Base-by-base conservation (phyloP, 345 rosid species). In the Arabis hirsuta region DNA sequence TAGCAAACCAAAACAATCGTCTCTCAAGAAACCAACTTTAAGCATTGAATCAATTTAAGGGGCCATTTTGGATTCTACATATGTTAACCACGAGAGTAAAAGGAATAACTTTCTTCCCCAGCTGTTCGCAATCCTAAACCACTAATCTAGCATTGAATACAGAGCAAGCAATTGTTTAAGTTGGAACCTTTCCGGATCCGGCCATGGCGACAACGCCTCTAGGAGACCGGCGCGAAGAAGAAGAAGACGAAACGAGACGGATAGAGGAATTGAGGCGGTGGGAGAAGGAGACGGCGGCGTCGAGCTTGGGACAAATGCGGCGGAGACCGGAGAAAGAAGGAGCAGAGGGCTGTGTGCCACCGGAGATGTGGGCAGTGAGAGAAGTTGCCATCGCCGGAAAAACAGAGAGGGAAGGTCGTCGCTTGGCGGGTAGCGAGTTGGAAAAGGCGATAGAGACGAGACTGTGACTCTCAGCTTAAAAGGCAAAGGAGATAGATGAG, bases 191-290 rank as follows among this genome's bases (percentile, higher is more conserved):
- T 80, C 97, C 97, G 61, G 92, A 82, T 76, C 96, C 90, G 38
- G 99, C 96, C 96, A 92, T 92, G 69, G 97, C 86, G 43, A 86
- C 82, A 60, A 86, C 90, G 46, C 81, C 74, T 69, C 87, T 74
- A 19, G 79, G 81, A 65, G 90, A 82, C 31, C 82, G 90, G 11
- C 81, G 81, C 56, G 91, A 67, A 66, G 90, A 44, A 77, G 88
- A 50, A 14, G 91, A 71, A 65, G 90, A 52, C 22, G 88, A 73
- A 44, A 80, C 62, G 72, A 84, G 65, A 56, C 87, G 88, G 79
- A 80, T 65, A 56, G 87, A 82, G 29, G 85, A 75, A 72, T 64
- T 76, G 60, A 80, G 61, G 71, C 80, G 85, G 62, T 76, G 86
- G 53, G 79, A 53, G 56, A 69, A 62, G 50, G 63, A 53, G 54